Evolutionary conservation across 2,329 filamentous ascomycete species (phyloP), one percentile per base, ranked within the genome.

Genomic region (Fusarium udum): DNA sequence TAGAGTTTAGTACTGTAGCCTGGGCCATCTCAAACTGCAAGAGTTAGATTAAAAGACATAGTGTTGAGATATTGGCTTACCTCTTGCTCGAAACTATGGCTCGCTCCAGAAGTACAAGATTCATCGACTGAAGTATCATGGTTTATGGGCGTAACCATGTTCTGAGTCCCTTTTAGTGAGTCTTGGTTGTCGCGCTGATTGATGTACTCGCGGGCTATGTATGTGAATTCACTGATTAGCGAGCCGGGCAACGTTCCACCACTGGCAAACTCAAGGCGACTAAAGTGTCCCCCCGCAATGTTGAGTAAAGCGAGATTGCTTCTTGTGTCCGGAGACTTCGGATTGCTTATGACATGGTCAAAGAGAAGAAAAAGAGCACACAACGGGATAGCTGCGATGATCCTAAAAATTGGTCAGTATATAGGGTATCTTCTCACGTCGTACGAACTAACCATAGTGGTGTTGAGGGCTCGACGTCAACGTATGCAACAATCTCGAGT

Each of bases 141-240:
- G 18, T 32, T 13, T 4, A 3, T 7, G 1, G 59, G 1, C 15
- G 28, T 26, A 14, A 37, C 13, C 5, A 16, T 39, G 3, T 14
- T 20, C 12, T 52, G 43, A 8, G 26, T 16, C 1, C 14, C 53
- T 3, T 39, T 66, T 0, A 48, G 15, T 26, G n/a, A n/a, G 5
- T 39, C 57, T 1, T 18, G 39, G 10, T 11, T 20, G n/a, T 43
- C 62, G 11, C 46, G 63, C 2, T 75, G 72, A 6, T 75, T 73
- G 8, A 75, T 69, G 26, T 77, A 77, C 5, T 77, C 74, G 7
- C 74, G 66, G 0, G 75, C 74, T 13, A 77, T 77, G 4, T 74
- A 68, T 4, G 74, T 66, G 3, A 77, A 77, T 2, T 77, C 75
- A 6, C 72, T 69, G 11, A 77, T 69, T 0, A 77, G 42, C 4